Percentiles rank a stretch among this genome's conserved stretches.
These are phyloP conservation scores for Nemania sp. DNA, from an alignment of 2,329 filamentous ascomycete genomes.

Conservation along the genomic window DNA sequence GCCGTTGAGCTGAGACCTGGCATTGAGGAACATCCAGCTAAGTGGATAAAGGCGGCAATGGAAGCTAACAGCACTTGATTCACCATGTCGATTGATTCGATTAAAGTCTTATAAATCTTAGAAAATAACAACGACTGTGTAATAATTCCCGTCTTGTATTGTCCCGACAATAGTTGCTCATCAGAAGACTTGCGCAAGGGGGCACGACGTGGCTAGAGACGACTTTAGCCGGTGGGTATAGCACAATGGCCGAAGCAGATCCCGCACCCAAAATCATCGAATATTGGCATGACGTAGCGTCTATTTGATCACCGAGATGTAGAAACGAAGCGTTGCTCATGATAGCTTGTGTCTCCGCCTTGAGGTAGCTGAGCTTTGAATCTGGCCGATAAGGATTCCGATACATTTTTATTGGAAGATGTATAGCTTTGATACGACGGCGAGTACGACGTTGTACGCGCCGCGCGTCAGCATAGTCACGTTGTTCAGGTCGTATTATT, in stretches of 20 bases:
- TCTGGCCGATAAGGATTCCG: no score
- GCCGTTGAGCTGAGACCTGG: not conserved
- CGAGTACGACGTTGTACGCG: not conserved
- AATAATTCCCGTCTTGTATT: not conserved
- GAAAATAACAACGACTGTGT: not conserved
- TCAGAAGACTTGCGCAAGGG: not conserved
- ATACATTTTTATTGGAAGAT: no score
- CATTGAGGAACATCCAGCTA: not conserved
- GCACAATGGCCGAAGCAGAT: not conserved
- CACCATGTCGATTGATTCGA: not conserved
- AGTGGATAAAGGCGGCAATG: not conserved
- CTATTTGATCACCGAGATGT: no score
- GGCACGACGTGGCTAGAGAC: no score
- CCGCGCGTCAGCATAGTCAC: not conserved
- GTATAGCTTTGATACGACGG: not conserved
- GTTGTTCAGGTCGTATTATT: not conserved
- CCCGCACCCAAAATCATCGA: not conserved
- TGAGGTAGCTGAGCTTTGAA: no score
- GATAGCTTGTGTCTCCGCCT: no score
- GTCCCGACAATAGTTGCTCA: not conserved
- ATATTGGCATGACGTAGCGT: no score
- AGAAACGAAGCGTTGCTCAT: no score
- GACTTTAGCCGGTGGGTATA: conserved; percentile 6
- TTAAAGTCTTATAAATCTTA: not conserved
- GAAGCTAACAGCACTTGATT: not conserved